phyloP scores from a whole-genome alignment of 352 stramenopile species.

The Globisporangium yorkense region DNA sequence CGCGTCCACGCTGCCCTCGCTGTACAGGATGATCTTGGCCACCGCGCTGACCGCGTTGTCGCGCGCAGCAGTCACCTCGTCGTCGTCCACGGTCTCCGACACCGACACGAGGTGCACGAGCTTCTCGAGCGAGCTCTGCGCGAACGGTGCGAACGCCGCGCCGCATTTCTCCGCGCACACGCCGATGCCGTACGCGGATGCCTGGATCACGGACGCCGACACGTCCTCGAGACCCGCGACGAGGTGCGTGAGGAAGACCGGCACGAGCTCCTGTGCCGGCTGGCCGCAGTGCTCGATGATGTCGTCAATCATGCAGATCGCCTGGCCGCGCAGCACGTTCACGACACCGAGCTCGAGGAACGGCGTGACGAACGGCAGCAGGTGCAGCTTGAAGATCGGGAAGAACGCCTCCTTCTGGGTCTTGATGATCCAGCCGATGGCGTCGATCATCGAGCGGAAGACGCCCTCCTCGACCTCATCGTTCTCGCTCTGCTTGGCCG shows the following conservation, averaged over 20 bases:
- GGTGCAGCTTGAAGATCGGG: slow-evolving; percentile 60
- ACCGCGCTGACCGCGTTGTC: slow-evolving; percentile 82
- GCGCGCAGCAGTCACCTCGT: slow-evolving; percentile 57
- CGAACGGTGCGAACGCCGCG: slow-evolving; percentile 65
- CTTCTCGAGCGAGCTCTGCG: slow-evolving; percentile 60
- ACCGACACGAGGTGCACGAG: slow-evolving; percentile 58
- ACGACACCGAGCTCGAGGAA: slow-evolving; percentile 56
- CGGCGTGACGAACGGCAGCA: slow-evolving; percentile 61
- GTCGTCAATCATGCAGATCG: slow-evolving; percentile 87
- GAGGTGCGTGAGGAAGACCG: slow-evolving; percentile 66
- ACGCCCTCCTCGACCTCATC: slow-evolving; percentile 71
- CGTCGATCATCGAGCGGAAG: slow-evolving; percentile 80
- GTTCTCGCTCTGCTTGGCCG: slow-evolving; percentile 60
- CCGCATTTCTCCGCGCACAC: slow-evolving; percentile 79
- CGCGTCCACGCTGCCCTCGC: slow-evolving; percentile 52
- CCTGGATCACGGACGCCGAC: slow-evolving; percentile 63
- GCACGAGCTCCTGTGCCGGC: slow-evolving; percentile 65
- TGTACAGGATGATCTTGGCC: slow-evolving; percentile 65
- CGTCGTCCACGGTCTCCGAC: slow-evolving; percentile 42
- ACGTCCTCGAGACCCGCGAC: slow-evolving; percentile 66
- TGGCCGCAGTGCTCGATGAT: slow-evolving; percentile 81
- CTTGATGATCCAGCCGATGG: slow-evolving; percentile 84
- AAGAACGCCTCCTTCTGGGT: slow-evolving; percentile 74
- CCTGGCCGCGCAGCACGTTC: slow-evolving; percentile 64
- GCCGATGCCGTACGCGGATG: slow-evolving; percentile 77